Evolutionary conservation across 148 eudicot species (phyloP), one percentile per base, ranked within the genome.

Genomic region (Selenicereus undatus): DNA sequence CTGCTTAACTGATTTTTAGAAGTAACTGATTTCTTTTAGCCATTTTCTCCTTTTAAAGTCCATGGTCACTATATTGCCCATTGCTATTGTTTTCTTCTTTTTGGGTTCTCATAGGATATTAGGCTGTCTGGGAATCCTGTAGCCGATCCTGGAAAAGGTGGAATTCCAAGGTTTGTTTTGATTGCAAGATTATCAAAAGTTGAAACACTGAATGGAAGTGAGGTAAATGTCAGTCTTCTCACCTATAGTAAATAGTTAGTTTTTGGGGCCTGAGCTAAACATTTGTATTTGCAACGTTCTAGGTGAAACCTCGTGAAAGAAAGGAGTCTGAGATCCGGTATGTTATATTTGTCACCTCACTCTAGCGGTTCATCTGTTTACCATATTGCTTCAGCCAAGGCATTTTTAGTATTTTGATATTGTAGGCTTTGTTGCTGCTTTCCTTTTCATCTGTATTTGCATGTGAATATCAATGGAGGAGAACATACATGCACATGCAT

Each of bases 321-420:
- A 96, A 89, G 86, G 99, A 96, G 77, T 93, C 98, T 86, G 99
- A 96, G 86, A 93, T 96, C 78, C 86, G 99, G 99, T 96, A 86
- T 74, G 80, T 73, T 58, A 76, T 73, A 84, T 72, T 2, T 24
- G 35, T 20, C 16, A 51, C 22, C 20, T 56, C 22, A 11, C 71
- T 35, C 48, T 30, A 30, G 51, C 66, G 21, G 24, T 35, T 18
- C 70, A 5, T 27, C 43, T 73, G 26, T 22, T 48, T 62, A 20
- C 39, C 13, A 36, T 74, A 9, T 50, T 66, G 48, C 71, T 79
- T 16, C 26, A 70, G 20, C 16, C 36, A 26, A 17, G 43, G 26
- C 13, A 21, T 73, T 11, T 27, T 73, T 80, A 17, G 21, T 73
- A 0, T 42, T 21, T 22, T 43, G 18, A 24, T 71, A 32, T 32